A percentile compares a stretch with the other conserved stretches of the same genome.
Conservation (phyloP, 441 rosid genomes). For the Adansonia gregorii region DNA sequence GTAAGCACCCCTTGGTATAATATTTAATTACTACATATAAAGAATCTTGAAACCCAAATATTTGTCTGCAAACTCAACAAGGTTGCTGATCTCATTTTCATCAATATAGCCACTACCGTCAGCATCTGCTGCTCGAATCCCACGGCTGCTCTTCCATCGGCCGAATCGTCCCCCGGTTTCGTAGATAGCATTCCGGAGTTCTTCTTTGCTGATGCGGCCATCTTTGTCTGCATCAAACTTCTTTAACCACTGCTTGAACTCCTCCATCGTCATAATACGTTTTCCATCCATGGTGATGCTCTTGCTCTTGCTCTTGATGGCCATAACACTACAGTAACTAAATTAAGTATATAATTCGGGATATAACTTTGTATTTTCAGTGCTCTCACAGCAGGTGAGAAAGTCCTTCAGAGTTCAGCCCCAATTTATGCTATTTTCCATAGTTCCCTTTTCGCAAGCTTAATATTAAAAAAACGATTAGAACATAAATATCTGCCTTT, state of each 20-base stretch:
- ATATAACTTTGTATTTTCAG: not conserved
- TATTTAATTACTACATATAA: not conserved
- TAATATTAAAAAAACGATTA: not conserved
- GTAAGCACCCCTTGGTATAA: not conserved
- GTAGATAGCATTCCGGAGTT: not conserved
- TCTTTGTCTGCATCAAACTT: not conserved
- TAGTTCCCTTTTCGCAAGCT: not conserved
- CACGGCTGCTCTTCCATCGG: not conserved
- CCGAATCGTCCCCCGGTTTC: not conserved
- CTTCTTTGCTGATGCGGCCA: slow-evolving; percentile 11
- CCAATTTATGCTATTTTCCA: not conserved
- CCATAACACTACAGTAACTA: not conserved
- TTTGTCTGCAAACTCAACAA: slow-evolving; percentile 9
- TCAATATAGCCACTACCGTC: not conserved
- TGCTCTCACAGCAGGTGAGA: not conserved
- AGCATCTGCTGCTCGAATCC: not conserved
- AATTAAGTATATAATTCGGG: not conserved
- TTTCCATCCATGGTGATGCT: slow-evolving; percentile 13
- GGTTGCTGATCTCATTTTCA: not conserved
- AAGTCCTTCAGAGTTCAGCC: not conserved
- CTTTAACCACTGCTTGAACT: slow-evolving; percentile 20
- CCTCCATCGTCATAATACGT: not conserved
- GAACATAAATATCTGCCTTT: not conserved
- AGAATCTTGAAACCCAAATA: not conserved
- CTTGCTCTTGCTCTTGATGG: not conserved